A percentile compares a stretch with the other conserved stretches of the same genome.
phyloP scores from a whole-genome alignment of 495 filamentous ascomycete genomes.

The Podospora tetraspora region DNA sequence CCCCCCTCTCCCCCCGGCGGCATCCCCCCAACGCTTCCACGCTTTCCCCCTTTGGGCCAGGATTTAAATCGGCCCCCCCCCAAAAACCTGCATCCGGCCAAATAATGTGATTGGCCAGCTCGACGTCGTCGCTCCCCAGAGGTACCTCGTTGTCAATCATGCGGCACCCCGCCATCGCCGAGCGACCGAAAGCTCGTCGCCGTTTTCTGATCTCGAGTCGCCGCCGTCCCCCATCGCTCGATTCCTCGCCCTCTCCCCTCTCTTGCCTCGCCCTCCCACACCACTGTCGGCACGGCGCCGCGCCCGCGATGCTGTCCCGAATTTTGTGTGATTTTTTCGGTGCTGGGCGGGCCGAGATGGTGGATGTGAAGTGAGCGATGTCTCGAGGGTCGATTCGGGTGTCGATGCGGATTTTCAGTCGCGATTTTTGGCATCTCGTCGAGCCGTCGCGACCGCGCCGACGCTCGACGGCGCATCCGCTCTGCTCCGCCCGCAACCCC shows the following conservation, averaged over 20 bases:
- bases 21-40: slow-evolving; percentile 11
- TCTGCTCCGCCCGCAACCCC: slow-evolving; percentile 27
- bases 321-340: slow-evolving; percentile 25
- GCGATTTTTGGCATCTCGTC: slow-evolving; percentile 26
- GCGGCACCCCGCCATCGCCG: slow-evolving; percentile 29
- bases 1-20: background rate
- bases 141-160: slow-evolving; percentile 38
- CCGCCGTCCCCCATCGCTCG: slow-evolving; percentile 26
- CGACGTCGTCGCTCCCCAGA: slow-evolving; percentile 29
- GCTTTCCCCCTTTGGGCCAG: slow-evolving; percentile 30
- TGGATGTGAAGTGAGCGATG: background rate
- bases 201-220: slow-evolving; percentile 36
- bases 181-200: slow-evolving; percentile 7
- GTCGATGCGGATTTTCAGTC: slow-evolving; percentile 14
- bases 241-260: slow-evolving; percentile 37
- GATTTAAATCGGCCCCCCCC: slow-evolving; percentile 24
- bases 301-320: background rate
- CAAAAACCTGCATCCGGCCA: slow-evolving; percentile 22
- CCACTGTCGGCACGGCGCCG: background rate
- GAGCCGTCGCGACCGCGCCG: slow-evolving; percentile 11
- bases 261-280: slow-evolving; percentile 21
- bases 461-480: slow-evolving; percentile 32
- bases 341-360: background rate
- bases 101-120: slow-evolving; percentile 43
- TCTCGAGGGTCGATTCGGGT: background rate